Evolutionary conservation across 2,329 filamentous ascomycete species (phyloP), one percentile per base, ranked within the genome.

Genomic region (Talaromyces sp.): DNA sequence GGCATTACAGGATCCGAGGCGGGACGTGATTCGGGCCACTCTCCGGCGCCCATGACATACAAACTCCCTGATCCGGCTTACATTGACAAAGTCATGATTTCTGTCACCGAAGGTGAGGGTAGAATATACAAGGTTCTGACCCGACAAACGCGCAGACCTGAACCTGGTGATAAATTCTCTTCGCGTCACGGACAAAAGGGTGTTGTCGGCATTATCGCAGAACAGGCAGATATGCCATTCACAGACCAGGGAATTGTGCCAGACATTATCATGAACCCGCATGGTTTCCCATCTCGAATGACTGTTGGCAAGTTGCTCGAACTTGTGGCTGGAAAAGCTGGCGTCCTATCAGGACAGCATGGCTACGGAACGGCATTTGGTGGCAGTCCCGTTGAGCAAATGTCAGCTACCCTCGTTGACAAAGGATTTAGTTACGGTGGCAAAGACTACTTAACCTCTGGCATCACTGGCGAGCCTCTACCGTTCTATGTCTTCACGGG

Each of bases 201-300:
- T 79, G 95, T 98, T 21, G 92, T 96, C 1, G 95, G 95, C 60
- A 93, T 98, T 68, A 97, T 99, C 61, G 92, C 93, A 19, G 90
- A 96, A 64, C 93, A 98, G 77, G 92, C 95, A 71, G 95, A 99
- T 72, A 89, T 99, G 86, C 95, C 95, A 0, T 99, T 99, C 78
- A 89, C 89, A 38, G 95, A 99, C 76, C 81, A 84, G 57, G 96
- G 95, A 2, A 86, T 99, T 66, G 89, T 87, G n/a, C 95, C 95
- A 0, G 95, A 99, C 76, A 97, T 99, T 67, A 99, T 99, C 85
- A 99, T 99, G 95, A 99, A 99, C 80, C 95, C 96, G 0, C 95
- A 99, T 78, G 95, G 95, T 87, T 99, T 99, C 83, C 95, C 95
- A 1, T 98, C 93, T 32, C 95, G 95, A 75, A 99, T 99, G 95